Evolutionary conservation across 2,329 filamentous ascomycete genomes (phyloP), one percentile per base, ranked within the genome.

Genomic region (Ophiostoma perfectum): DNA sequence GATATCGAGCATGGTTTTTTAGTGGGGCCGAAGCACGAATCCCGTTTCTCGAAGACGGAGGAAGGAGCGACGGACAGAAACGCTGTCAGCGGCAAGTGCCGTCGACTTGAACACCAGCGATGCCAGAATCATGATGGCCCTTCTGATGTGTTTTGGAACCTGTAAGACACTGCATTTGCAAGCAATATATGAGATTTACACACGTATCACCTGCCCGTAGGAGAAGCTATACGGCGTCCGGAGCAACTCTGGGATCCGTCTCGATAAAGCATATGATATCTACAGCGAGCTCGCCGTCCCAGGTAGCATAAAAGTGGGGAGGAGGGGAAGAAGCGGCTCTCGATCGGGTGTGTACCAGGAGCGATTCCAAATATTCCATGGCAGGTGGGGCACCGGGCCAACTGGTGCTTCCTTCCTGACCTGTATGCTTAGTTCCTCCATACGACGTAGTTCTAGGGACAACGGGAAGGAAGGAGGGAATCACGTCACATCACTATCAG

Each of bases 281-380:
- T 52, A 49, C 47, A 7, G 14, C 4, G 6, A 55, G 49, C 12
- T 27, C 7, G 49, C 49, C 18, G 8, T 36, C n/a, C 47, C 49
- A 52, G 42, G 6, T 36, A 16, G 7, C 18, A 41, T 42, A 63
- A 41, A 63, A 63, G 60, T 42, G 60, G 60, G n/a, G 38, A n/a
- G 3, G 39, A 63, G 0, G 38, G 11, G 38, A 39, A 60, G 52
- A 62, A 36, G 58, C 58, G 58, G 47, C 49, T 55, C 49, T 55
- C 49, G 49, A 27, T 60, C 55, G 7, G 36, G 18, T 60, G 36
- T 16, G 49, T 55, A 27, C 2, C 49, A 55, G 38, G 58, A 63
- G 42, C 41, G 63, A 64, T 64, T 64, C 63, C 63, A 64, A 64
- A 64, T 64, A 47, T 27, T 64, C 39, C 18, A 64, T 64, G 63